Conservation (phyloP, 1,139 yeast species). For the Entelexis sorbosivorans region DNA sequence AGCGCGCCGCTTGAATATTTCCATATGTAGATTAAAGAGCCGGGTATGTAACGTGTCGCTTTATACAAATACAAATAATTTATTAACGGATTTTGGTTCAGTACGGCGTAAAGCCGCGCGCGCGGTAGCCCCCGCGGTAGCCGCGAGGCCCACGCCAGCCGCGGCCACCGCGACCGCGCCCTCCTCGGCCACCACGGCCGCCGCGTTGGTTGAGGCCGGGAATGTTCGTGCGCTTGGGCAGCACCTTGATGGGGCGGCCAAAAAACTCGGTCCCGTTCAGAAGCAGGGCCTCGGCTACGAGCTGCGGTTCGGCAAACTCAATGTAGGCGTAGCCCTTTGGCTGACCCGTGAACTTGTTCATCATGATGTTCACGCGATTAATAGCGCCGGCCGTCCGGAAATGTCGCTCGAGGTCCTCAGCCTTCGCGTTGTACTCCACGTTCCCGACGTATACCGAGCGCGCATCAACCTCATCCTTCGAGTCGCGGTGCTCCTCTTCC, state of each 20-base stretch:
- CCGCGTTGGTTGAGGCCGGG: conserved; percentile 46
- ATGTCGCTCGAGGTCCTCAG: conserved; percentile 69
- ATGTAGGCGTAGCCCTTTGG: conserved; percentile 83
- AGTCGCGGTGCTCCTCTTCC: conserved; percentile 37
- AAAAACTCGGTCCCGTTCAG: conserved; percentile 56
- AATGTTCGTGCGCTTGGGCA: conserved; percentile 66
- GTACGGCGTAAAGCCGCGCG: conserved; percentile 31
- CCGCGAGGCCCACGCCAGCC: conserved; percentile 33
- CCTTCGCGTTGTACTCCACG: conserved; percentile 70
- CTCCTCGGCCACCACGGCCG: conserved; percentile 43
- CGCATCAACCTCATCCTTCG: conserved; percentile 54
- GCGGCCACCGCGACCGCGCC: conserved; percentile 36
- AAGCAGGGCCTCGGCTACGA: conserved; percentile 54
- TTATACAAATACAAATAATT: conserved; percentile 7
- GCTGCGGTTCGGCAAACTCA: conserved; percentile 56
- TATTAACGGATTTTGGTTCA: conserved; percentile 9
- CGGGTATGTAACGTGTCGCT: background rate
- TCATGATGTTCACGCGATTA: conserved; percentile 70
- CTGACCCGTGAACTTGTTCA: conserved; percentile 53
- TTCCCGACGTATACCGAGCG: conserved; percentile 81
- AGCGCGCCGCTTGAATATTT: too few species aligned
- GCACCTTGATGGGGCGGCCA: conserved; percentile 60
- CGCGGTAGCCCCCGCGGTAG: conserved; percentile 33
- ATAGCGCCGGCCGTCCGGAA: conserved; percentile 67
- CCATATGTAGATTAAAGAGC: conserved; percentile 3